Evolutionary conservation across 2,329 filamentous ascomycete species (phyloP), one percentile per base, ranked within the genome.

Genomic region (Ceratocystis diversiconidia): DNA sequence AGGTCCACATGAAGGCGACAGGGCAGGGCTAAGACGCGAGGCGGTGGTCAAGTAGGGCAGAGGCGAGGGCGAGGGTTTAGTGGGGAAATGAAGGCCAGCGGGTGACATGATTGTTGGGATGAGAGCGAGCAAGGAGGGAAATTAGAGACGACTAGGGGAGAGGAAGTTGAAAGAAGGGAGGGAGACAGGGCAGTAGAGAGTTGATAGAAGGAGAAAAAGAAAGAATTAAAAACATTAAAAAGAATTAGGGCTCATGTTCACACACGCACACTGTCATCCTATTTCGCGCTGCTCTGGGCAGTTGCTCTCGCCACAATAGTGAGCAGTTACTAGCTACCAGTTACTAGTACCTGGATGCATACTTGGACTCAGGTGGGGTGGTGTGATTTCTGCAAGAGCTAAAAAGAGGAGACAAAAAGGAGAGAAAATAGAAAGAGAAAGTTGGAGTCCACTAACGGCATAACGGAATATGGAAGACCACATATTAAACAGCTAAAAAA

Each of bases 281-380:
- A 15, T 57, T 57, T 12, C 19, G 3, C 19, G 25, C 52, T 30
- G 25, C 15, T 30, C 12, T 57, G 52, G 19, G 12, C 52, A 57
- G 52, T 57, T 57, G 52, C 52, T 57, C 52, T 57, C 52, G 28
- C 52, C 52, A 57, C 28, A 25, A 57, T 50, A 50, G n/a, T n/a
- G n/a, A 52, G 22, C 36, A 41, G 36, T 41, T 41, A 4, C 36
- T 15, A 41, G 36, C 4, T 41, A 12, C 36, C 12, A 41, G 36
- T 12, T 15, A 12, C 10, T 5, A 15, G 36, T 15, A 41, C 10
- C 12, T 15, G 36, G 10, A 41, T 12, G 10, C 10, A 32, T 32
- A 41, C 36, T 41, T 41, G 36, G 36, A 41, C 36, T 4, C 36
- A 41, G 10, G 5, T 41, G 36, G 10, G 48, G 52, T 57, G 52